phyloP scores from a whole-genome alignment of 2,329 filamentous ascomycete genomes.

The Lachnellula suecica region DNA sequence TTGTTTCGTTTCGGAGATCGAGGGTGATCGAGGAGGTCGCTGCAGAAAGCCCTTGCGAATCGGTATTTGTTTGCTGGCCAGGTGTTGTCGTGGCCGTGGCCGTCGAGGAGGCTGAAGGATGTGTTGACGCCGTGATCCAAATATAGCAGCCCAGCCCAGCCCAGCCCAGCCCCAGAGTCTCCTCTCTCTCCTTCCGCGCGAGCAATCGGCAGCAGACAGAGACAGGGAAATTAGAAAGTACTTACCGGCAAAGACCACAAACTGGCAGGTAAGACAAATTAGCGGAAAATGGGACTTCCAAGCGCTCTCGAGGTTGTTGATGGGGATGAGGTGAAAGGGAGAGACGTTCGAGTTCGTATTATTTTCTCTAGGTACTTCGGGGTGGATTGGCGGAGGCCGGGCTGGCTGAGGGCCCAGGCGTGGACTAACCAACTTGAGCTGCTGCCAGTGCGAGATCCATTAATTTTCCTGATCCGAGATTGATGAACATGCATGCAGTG shows the following conservation, averaged over 20 bases:
- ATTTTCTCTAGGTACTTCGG: too few relatives aligned
- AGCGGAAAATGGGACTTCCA: not conserved
- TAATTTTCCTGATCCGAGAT: too few relatives aligned
- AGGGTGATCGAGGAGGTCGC: not conserved
- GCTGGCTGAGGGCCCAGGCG: too few relatives aligned
- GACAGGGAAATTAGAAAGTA: not conserved
- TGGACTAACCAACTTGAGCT: too few relatives aligned
- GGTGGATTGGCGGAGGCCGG: too few relatives aligned
- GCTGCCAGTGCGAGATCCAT: too few relatives aligned
- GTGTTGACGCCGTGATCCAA: conserved; percentile 21
- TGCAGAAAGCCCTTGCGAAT: not conserved
- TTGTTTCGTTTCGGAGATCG: not conserved
- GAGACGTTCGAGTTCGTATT: conserved; percentile 4
- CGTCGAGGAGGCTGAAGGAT: conserved; percentile 10
- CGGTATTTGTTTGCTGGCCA: not conserved
- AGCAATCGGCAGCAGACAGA: too few relatives aligned
- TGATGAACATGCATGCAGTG: too few relatives aligned
- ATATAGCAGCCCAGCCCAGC: conserved; percentile 12
- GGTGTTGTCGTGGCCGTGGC: conserved; percentile 1
- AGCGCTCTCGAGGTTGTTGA: not conserved
- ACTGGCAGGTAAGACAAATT: not conserved
- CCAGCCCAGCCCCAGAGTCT: not conserved
- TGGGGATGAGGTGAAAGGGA: not conserved
- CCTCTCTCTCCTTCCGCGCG: not conserved
- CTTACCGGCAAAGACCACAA: conserved; percentile 4